Percentiles rank a stretch among this genome's conserved stretches.
Conservation (phyloP, 2,329 filamentous ascomycete genomes). For the Seiridium unicorne region DNA sequence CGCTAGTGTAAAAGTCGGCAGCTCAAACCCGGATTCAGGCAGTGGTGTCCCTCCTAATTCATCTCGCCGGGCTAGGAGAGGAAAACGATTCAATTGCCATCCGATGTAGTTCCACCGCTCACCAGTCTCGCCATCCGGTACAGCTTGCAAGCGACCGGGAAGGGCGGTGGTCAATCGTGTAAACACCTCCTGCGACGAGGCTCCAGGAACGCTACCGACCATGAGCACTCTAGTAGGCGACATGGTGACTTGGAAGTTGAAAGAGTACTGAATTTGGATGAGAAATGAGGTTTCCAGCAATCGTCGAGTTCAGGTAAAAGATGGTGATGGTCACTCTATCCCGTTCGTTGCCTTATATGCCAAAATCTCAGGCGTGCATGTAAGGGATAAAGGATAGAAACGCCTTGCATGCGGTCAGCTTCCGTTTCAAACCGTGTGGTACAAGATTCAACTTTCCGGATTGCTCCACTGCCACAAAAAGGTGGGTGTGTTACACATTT, state of each 20-base stretch:
- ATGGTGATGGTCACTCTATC: too few relatives aligned
- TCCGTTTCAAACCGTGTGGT: too few relatives aligned
- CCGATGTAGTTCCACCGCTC: constrained; percentile 21
- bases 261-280: background rate
- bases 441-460: too few relatives aligned
- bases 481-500: too few relatives aligned
- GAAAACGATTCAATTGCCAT: constrained; percentile 19
- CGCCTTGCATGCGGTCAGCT: too few relatives aligned
- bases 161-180: constrained; percentile 15
- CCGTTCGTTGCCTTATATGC: too few relatives aligned
- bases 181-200: constrained; percentile 18
- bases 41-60: constrained; percentile 17
- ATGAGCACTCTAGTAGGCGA: constrained; percentile 22
- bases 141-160: constrained; percentile 16
- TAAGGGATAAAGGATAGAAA: too few relatives aligned
- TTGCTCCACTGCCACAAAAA: too few relatives aligned
- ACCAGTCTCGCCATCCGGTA: constrained; percentile 21
- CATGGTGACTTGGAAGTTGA: constrained; percentile 11
- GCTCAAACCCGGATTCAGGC: constrained; percentile 1
- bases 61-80: constrained; percentile 13
- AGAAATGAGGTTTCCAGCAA: too few relatives aligned
- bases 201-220: constrained; percentile 23
- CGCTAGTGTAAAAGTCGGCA: constrained; percentile 11
- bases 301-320: too few relatives aligned
- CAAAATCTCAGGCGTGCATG: too few relatives aligned